Base-by-base conservation (phyloP, 805 yeast species). In the Priceomyces haplophilus region DNA sequence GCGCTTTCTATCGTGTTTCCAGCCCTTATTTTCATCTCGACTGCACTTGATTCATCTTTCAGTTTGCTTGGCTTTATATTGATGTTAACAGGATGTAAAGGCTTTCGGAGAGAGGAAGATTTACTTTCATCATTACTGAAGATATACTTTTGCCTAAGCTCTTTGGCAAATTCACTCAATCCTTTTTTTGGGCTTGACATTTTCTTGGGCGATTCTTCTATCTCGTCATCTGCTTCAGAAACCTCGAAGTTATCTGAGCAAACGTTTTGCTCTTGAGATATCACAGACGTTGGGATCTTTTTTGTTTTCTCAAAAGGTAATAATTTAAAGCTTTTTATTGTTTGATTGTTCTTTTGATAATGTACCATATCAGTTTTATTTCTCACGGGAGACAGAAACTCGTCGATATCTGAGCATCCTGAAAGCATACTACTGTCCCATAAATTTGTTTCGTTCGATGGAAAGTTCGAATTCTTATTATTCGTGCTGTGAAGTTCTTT, bases 161-260 rank as follows among this genome's bases (percentile, higher is more conserved):
- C 38, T 34, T 46, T 29, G 17, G 51, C 45, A 33, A 53, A 46
- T 5, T 34, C 32, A 11, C 17, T 32, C n/a, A 45, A 30, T 16
- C 47, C 27, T 33, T 38, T 25, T 34, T 30, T 8, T 19, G 23
- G 35, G 18, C 16, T 34, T 23, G 23, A 27, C 10, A 18, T 30
- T 37, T 67, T 69, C 6, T 62, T 53, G 3, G 75, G 74, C 3
- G 75, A 68, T 45, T 69, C 74, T 40, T 69, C 75, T 7, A 69
- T 56, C 23, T 65, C 71, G 34, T 67, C 65, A 30, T 63, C 67
- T 21, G 59, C 57, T 6, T 58, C 63, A 16, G 60, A 65, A 15
- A 59, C 50, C 7, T 49, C 60, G 37, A 39, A 56, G 13, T 37
- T 41, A 5, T 29, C 37, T 16, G 37, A 34, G 18, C 7, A 12